A percentile compares a stretch with the other conserved stretches of the same genome.
These are phyloP conservation scores for Zasmidium citrigriseum DNA, from an alignment of 2,329 filamentous ascomycete species.

Conservation along the genomic window DNA sequence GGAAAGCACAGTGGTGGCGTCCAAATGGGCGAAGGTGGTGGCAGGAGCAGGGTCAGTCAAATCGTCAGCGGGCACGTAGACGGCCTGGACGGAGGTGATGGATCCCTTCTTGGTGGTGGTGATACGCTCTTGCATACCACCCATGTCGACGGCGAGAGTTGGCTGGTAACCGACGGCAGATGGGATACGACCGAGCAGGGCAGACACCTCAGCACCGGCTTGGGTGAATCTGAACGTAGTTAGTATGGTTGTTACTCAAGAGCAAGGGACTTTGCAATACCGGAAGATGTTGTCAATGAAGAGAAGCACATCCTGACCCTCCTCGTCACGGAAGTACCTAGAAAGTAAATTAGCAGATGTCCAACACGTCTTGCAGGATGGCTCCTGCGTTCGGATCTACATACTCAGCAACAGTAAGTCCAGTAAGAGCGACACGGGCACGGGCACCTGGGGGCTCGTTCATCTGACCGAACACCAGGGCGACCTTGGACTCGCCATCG, in stretches of 20 bases:
- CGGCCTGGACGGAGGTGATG: slow-evolving; percentile 99
- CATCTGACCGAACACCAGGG: slow-evolving; percentile 99
- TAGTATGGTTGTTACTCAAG: slow-evolving; percentile 39
- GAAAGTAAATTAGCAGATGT: not conserved
- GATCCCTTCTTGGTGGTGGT: slow-evolving; percentile 99
- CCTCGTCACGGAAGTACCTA: slow-evolving; percentile 56
- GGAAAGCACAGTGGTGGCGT: slow-evolving; percentile 99
- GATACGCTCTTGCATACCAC: slow-evolving; percentile 99
- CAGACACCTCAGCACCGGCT: slow-evolving; percentile 99
- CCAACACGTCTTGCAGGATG: slow-evolving; percentile 5
- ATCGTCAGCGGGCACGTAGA: slow-evolving; percentile 99
- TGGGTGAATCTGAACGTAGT: slow-evolving; percentile 94
- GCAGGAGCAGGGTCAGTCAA: slow-evolving; percentile 99
- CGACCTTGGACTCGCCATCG: slow-evolving; percentile 99
- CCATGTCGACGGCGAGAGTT: slow-evolving; percentile 98
- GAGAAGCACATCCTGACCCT: slow-evolving; percentile 95
- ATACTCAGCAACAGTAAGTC: slow-evolving; percentile 75
- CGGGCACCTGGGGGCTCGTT: slow-evolving; percentile 99
- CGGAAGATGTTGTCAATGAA: slow-evolving; percentile 99
- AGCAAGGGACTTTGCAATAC: slow-evolving; percentile 71
- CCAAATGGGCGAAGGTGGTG: slow-evolving; percentile 99
- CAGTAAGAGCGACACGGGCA: slow-evolving; percentile 99
- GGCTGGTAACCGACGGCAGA: slow-evolving; percentile 99
- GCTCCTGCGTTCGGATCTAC: slow-evolving; percentile 72
- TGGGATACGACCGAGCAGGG: slow-evolving; percentile 97